phyloP scores from a whole-genome alignment of 176 grass and related monocot genomes.

The Elaeis guineensis region DNA sequence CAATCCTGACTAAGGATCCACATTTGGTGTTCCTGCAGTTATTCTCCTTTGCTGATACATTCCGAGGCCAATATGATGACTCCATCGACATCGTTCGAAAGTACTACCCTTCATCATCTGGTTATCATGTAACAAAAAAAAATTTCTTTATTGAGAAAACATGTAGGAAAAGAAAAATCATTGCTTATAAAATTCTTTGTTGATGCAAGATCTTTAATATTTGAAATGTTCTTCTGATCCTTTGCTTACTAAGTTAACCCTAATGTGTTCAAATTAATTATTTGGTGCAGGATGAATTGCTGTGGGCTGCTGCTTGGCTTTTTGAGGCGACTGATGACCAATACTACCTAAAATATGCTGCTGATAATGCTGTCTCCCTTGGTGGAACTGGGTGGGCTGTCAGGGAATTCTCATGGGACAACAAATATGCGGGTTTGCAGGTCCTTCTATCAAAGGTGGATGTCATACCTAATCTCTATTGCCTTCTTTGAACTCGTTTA shows the following conservation, averaged over 20 bases:
- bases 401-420: conserved; percentile 90
- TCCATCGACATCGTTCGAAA: conserved; percentile 48
- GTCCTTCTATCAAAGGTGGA: conserved; percentile 70
- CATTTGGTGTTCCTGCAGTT: conserved; percentile 23
- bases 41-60: conserved; percentile 73
- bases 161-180: too few relatives aligned
- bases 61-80: conserved; percentile 73
- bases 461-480: too few relatives aligned
- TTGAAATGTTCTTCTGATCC: too few relatives aligned
- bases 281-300: conserved; percentile 56
- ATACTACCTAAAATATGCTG: conserved; percentile 56
- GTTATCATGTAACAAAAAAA: conserved; percentile 41
- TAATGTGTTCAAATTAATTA: not conserved
- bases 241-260: too few relatives aligned
- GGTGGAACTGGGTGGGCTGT: conserved; percentile 80
- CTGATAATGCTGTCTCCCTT: conserved; percentile 42
- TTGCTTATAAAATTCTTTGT: too few relatives aligned
- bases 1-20: too few relatives aligned
- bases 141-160: not conserved
- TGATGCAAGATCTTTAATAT: too few relatives aligned
- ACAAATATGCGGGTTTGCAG: conserved; percentile 89
- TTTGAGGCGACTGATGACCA: conserved; percentile 65
- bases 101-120: conserved; percentile 67
- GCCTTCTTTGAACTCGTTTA: too few relatives aligned
- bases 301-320: conserved; percentile 86